Conservation (phyloP, 495 filamentous ascomycete genomes). For the Xylaria flabelliformis region DNA sequence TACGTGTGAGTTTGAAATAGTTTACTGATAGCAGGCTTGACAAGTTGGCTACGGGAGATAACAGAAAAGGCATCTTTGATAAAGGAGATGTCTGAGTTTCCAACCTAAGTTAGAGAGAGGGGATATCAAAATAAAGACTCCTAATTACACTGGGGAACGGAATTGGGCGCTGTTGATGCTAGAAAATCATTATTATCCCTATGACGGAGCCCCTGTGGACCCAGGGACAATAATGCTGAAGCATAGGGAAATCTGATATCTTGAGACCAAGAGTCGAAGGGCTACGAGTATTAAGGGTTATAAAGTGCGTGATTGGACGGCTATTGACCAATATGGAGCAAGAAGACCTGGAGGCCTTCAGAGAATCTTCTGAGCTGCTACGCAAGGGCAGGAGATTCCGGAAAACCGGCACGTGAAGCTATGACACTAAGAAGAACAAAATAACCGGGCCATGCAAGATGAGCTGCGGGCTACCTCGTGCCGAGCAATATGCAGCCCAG, state of each 20-base stretch:
- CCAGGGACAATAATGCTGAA: not conserved
- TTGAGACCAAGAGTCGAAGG: not conserved
- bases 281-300: not conserved
- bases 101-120: not conserved
- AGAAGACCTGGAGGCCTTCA: not conserved
- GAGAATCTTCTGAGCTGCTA: not conserved
- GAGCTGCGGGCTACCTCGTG: constrained; percentile 10
- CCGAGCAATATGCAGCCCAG: constrained; percentile 22
- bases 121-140: not conserved
- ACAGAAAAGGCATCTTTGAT: not conserved
- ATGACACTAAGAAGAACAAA: constrained; percentile 10
- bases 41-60: not conserved
- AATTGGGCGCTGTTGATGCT: not conserved
- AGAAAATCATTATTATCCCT: not conserved
- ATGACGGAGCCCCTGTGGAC: not conserved
- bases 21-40: not conserved
- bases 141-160: not conserved
- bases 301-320: not conserved
- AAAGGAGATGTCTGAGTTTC: constrained; percentile 6
- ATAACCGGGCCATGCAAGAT: constrained; percentile 21
- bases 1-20: not conserved
- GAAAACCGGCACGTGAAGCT: constrained; percentile 27
- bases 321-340: not conserved
- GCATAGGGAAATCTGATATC: constrained; percentile 14
- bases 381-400: not conserved